Base-by-base conservation (phyloP, 805 yeast genomes). In the Komagataella populi region DNA sequence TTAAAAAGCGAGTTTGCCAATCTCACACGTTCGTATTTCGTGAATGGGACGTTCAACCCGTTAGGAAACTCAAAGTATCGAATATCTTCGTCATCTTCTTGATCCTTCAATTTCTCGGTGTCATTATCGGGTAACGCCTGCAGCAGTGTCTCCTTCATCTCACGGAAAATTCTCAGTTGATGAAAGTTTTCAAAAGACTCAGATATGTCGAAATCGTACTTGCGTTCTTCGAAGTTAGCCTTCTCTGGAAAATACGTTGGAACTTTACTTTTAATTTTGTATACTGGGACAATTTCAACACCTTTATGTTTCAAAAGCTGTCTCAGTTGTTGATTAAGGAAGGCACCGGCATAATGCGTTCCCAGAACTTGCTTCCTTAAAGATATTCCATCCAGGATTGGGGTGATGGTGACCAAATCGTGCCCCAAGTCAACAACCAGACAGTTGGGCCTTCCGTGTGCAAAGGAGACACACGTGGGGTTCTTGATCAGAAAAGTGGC, bases 401-500 rank as follows among this genome's bases (percentile, higher is more conserved):
- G 96, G 4, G 93, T 83, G 1, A 82, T 90, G 54, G 87, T 80
- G 17, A 77, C 71, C 2, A 82, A 69, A 61, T 85, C 90, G 61
- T 86, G 93, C 5, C 96, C 96, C 45, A 87, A 67, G 63, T 88
- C 96, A 45, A 88, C 91, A 45, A 88, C 88, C 36, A 88, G 70
- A 63, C 95, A 88, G 54, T 83, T 84, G 47, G 95, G 89, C 62
- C 95, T 75, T 3, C 96, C 96, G 56, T 85, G 84, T 8, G 91
- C 89, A 67, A 90, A 90, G 1, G 96, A 81, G 1, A 85, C 81
- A 68, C 95, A 84, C 0, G 95, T 83, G n/a, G 96, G 91, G 6
- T 83, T 74, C 53, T 88, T 83, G 12, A 87, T 89, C 22, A 87
- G 63, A 62, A 83, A 90, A 53, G 87, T 78, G 0, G 95, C 97